These are phyloP conservation scores for Fusarium dimerum DNA, from an alignment of 2,329 filamentous ascomycete species.

Conservation along the genomic window DNA sequence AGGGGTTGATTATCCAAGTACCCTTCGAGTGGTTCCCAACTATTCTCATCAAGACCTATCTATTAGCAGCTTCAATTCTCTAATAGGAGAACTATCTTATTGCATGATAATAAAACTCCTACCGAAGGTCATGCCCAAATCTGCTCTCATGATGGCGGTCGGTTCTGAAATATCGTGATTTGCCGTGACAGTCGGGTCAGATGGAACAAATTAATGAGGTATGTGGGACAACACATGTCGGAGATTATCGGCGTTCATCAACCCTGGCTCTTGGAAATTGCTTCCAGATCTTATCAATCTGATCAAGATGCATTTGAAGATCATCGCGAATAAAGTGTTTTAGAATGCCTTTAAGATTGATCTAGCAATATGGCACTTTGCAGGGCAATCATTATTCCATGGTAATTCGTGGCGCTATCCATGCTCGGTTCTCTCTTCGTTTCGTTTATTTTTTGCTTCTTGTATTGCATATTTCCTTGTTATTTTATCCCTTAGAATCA, in stretches of 20 bases:
- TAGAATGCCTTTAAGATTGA: too few relatives aligned
- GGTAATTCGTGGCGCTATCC: too few relatives aligned
- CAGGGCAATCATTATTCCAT: too few relatives aligned
- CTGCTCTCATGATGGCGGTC: too few relatives aligned
- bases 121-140: too few relatives aligned
- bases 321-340: constrained; percentile 1
- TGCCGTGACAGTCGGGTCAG: not conserved
- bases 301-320: constrained; percentile 29
- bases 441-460: not conserved
- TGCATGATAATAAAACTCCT: too few relatives aligned
- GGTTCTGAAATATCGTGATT: not conserved
- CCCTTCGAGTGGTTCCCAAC: too few relatives aligned
- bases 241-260: not conserved
- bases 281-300: constrained; percentile 31
- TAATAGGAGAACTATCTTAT: too few relatives aligned
- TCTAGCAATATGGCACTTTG: too few relatives aligned
- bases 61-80: too few relatives aligned
- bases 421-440: not conserved
- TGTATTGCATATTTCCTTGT: not conserved
- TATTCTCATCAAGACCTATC: too few relatives aligned
- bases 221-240: not conserved
- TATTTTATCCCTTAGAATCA: not conserved
- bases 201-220: not conserved
- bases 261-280: not conserved
- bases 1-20: too few relatives aligned